Base-by-base conservation (phyloP, 352 stramenopile species). In the Pythium diclinum region DNA sequence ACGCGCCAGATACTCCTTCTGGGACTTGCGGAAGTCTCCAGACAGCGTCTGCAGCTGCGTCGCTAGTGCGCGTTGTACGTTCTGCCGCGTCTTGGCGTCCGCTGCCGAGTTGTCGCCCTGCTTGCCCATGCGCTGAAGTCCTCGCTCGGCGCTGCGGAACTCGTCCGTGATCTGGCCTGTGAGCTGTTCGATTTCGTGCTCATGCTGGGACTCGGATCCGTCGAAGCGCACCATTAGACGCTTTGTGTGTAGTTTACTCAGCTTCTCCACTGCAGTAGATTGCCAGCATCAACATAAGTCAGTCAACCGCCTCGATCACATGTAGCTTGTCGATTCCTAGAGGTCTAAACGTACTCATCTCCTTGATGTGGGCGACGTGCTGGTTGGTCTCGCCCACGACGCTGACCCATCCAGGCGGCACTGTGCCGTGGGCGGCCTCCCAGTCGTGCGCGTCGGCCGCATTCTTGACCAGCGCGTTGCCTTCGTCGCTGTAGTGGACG, bases 31-130 rank as follows among this genome's bases (percentile, higher is more conserved):
- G 75, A 99, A 99, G 23, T 95, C 85, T 6, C 95, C 89, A 28
- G 91, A 98, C 17, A 99, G 80, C 51, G 93, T 88, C 82, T 99
- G 98, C 6, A 99, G 83, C 69, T 99, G 94, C 57, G 96, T 98
- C 10, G 98, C 98, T 21, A 99, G 75, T 30, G 85, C 88, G 61
- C 84, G 75, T 67, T 93, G 83, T 19, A 95, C 86, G 65, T 95
- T 95, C 62, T 95, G 86, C 28, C 84, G 76, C 40, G 86, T 89
- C 73, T 95, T 95, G 40, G 84, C 82, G 59, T 95, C 84, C 4
- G 86, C 83, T 21, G 84, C 82, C 13, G 86, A 92, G 58, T 88
- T 80, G 33, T 90, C 83, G 10, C 79, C 78, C 48, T 87, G 81
- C 56, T 83, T 85, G 11, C 72, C 79, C 86, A 95, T 92, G 52